These are phyloP conservation scores for Alternaria viburni DNA, from an alignment of 2,329 filamentous ascomycete genomes.

Conservation along the genomic window DNA sequence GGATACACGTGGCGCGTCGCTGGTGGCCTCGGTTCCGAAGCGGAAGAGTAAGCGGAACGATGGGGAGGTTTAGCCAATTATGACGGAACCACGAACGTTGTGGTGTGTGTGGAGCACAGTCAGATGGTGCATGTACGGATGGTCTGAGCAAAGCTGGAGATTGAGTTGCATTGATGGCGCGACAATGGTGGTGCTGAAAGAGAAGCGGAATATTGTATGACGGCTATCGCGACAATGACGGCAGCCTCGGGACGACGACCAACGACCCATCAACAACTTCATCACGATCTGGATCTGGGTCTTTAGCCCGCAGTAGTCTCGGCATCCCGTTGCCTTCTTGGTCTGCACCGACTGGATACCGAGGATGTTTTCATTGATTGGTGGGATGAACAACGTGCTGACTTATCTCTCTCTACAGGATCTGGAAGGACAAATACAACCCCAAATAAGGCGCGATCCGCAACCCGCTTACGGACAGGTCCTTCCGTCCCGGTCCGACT, in stretches of 20 bases:
- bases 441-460: slow-evolving; percentile 49
- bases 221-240: slow-evolving; percentile 16
- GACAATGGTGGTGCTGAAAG: slow-evolving; percentile 13
- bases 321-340: slow-evolving; percentile 3
- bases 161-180: slow-evolving; percentile 19
- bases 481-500: slow-evolving; percentile 3
- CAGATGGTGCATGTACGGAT: slow-evolving; percentile 13
- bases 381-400: slow-evolving; percentile 31
- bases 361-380: slow-evolving; percentile 2
- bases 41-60: slow-evolving; percentile 21
- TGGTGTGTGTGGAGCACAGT: slow-evolving; percentile 12
- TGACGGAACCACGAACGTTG: slow-evolving; percentile 12
- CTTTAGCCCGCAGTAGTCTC: slow-evolving; percentile 3
- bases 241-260: background rate
- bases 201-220: background rate
- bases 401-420: slow-evolving; percentile 63
- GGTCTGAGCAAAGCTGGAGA: slow-evolving; percentile 10
- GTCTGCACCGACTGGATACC: background rate
- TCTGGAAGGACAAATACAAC: slow-evolving; percentile 97
- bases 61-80: slow-evolving; percentile 26
- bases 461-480: background rate
- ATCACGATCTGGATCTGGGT: slow-evolving; percentile 8
- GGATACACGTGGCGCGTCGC: slow-evolving; percentile 48
- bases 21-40: slow-evolving; percentile 31
- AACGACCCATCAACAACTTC: background rate